Evolutionary conservation across 352 stramenopile species (phyloP).

Genomic region (Phytophthora podocarpi): DNA sequence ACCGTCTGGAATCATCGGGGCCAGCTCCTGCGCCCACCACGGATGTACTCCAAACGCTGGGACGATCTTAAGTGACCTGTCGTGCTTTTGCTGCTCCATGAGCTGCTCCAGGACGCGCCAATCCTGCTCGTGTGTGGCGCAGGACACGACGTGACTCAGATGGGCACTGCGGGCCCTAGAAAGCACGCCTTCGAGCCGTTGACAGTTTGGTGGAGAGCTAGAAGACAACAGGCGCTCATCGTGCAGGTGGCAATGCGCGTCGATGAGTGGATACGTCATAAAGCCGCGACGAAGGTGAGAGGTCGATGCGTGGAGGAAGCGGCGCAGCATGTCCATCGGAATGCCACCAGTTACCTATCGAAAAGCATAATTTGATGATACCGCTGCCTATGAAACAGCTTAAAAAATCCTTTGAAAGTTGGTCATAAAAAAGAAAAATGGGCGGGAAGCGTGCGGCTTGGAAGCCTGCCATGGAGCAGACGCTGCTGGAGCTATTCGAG

Average conservation of each 20-base stretch:
- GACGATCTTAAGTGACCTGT: constrained; percentile 36
- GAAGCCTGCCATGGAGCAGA: constrained; percentile 25
- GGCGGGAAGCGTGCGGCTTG: constrained; percentile 32
- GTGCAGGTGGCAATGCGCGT: constrained; percentile 81
- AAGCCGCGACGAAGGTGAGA: constrained; percentile 9
- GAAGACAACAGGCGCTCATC: constrained; percentile 41
- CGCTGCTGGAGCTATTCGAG: constrained; percentile 41
- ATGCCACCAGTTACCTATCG: too few species aligned
- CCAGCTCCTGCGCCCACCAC: constrained; percentile 59
- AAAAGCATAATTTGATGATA: constrained; percentile 13
- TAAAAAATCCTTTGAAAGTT: constrained; percentile 12
- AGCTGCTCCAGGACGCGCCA: constrained; percentile 62
- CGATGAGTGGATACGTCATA: constrained; percentile 40
- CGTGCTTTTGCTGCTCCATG: constrained; percentile 11
- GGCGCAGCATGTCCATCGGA: constrained; percentile 3
- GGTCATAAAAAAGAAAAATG: constrained; percentile 33
- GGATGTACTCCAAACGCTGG: constrained; percentile 77
- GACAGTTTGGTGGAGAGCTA: constrained; percentile 18
- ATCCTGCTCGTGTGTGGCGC: constrained; percentile 66
- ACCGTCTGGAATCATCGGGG: constrained; percentile 15
- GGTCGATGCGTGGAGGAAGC: background rate
- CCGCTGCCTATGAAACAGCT: constrained; percentile 8
- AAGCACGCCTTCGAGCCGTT: constrained; percentile 39
- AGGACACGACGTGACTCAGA: constrained; percentile 62
- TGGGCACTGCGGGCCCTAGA: constrained; percentile 35